Percentiles rank a stretch among this genome's conserved stretches.
phyloP scores from a whole-genome alignment of 805 yeast genomes.

The Wickerhamomyces tratensis region DNA sequence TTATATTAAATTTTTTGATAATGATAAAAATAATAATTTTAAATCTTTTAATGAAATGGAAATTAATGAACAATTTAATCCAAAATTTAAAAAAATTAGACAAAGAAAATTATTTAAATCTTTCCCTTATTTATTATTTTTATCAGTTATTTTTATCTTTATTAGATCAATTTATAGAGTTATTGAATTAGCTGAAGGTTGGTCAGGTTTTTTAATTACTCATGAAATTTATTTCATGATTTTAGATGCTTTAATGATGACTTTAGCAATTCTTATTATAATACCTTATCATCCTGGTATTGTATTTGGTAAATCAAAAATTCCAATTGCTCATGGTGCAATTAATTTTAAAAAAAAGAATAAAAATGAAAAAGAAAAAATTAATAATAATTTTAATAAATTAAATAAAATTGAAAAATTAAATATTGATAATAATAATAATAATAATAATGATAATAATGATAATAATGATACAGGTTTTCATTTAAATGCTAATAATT shows the following conservation, averaged over 20 bases:
- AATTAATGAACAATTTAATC: slow-evolving; percentile 22
- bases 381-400: too few relatives aligned
- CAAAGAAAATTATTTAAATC: slow-evolving; percentile 24
- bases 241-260: slow-evolving; percentile 55
- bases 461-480: too few relatives aligned
- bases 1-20: too few relatives aligned
- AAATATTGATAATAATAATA: background rate
- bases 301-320: slow-evolving; percentile 24
- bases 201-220: slow-evolving; percentile 55
- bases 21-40: background rate
- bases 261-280: slow-evolving; percentile 34
- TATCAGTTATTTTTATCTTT: slow-evolving; percentile 43
- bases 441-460: too few relatives aligned
- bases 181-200: slow-evolving; percentile 63
- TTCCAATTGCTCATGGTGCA: background rate
- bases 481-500: too few relatives aligned
- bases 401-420: too few relatives aligned
- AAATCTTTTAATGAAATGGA: slow-evolving; percentile 16
- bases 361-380: background rate
- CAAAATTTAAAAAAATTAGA: slow-evolving; percentile 27
- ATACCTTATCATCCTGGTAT: slow-evolving; percentile 58
- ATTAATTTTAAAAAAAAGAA: too few relatives aligned
- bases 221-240: slow-evolving; percentile 51
- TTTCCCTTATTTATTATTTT: slow-evolving; percentile 35
- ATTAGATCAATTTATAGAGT: slow-evolving; percentile 67